Evolutionary conservation across 345 rosid species (phyloP).

Genomic region (Microcos paniculata): DNA sequence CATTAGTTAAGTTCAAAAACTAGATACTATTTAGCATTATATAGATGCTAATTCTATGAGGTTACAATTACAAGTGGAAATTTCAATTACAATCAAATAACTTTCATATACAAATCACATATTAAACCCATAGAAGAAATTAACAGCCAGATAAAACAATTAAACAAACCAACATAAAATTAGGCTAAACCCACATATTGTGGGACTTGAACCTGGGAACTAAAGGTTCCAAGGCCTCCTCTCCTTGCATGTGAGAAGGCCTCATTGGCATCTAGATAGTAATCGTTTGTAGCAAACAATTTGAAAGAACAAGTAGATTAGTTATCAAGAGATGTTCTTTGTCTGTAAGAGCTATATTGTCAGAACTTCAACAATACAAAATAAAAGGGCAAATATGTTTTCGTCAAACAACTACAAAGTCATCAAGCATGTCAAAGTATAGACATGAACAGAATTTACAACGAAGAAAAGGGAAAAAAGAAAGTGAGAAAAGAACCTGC

Average conservation of each 20-base stretch:
- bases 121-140: too few relatives aligned
- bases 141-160: too few relatives aligned
- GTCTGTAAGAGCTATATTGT: neutral
- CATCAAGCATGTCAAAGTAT: neutral
- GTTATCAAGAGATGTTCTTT: neutral
- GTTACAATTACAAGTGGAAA: too few relatives aligned
- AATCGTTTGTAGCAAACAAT: neutral
- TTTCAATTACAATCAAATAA: too few relatives aligned
- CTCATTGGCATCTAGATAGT: neutral
- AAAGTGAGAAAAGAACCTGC: slow-evolving; percentile 86
- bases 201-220: too few relatives aligned
- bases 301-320: neutral
- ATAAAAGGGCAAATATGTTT: neutral
- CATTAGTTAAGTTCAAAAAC: neutral
- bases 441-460: neutral
- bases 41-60: neutral
- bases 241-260: too few relatives aligned
- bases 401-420: neutral
- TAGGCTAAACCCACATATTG: too few relatives aligned
- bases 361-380: slow-evolving; percentile 7
- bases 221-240: too few relatives aligned
- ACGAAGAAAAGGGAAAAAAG: neutral
- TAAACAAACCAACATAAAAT: too few relatives aligned
- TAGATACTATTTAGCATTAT: neutral
- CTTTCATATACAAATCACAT: too few relatives aligned